Percentiles rank a stretch among this genome's conserved stretches.
Conservation (phyloP, 352 stramenopile species). For the Discostella stelligera region DNA sequence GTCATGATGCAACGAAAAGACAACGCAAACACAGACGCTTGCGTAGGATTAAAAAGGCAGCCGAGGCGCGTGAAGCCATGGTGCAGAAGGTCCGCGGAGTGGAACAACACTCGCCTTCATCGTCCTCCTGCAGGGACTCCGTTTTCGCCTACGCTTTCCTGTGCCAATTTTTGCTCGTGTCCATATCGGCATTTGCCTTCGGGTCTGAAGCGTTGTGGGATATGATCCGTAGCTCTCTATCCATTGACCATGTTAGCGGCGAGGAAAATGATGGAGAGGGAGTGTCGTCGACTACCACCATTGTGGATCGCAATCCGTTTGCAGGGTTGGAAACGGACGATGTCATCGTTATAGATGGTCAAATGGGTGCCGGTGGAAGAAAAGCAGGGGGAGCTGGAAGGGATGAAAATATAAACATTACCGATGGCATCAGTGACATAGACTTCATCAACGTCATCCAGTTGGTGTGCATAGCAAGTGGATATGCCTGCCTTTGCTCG, state of each 20-base stretch:
- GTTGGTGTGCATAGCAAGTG: slow-evolving; percentile 52
- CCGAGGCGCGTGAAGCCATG: slow-evolving; percentile 35
- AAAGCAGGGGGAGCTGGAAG: not conserved
- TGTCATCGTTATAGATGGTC: slow-evolving; percentile 32
- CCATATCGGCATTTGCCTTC: slow-evolving; percentile 39
- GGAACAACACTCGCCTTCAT: slow-evolving; percentile 9
- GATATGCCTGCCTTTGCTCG: slow-evolving; percentile 60
- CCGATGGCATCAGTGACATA: slow-evolving; percentile 49
- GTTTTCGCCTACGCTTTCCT: slow-evolving; percentile 47
- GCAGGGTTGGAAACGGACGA: slow-evolving; percentile 47
- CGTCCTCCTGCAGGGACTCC: slow-evolving; percentile 16
- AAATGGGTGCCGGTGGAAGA: not conserved
- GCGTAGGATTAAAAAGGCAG: slow-evolving; percentile 38
- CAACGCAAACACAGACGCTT: slow-evolving; percentile 20
- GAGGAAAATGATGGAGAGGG: slow-evolving; percentile 13
- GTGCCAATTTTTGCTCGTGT: slow-evolving; percentile 45
- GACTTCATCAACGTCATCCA: slow-evolving; percentile 72
- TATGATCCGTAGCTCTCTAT: slow-evolving; percentile 23
- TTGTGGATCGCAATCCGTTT: slow-evolving; percentile 47
- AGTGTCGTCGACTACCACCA: not conserved
- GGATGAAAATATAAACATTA: not conserved
- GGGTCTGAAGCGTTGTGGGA: slow-evolving; percentile 31
- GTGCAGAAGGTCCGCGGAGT: slow-evolving; percentile 31
- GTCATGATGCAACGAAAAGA: slow-evolving; percentile 20
- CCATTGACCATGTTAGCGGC: not conserved